Evolutionary conservation across 2,329 filamentous ascomycete species (phyloP).

Genomic region (Cytospora paraplurivora): DNA sequence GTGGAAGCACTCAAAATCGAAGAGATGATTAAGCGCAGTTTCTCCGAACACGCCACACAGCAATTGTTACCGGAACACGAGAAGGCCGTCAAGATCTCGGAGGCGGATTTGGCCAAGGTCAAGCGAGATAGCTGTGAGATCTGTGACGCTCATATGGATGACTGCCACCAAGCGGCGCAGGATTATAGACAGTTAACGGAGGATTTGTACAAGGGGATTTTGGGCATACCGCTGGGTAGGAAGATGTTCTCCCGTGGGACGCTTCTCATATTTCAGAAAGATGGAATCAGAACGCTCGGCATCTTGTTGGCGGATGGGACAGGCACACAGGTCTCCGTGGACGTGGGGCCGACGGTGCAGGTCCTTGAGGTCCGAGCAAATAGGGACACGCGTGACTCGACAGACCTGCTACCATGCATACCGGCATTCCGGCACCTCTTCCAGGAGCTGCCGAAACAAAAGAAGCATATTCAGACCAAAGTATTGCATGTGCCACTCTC

Average conservation of each 20-base stretch:
- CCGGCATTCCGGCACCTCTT: constrained; percentile 69
- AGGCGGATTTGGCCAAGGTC: constrained; percentile 87
- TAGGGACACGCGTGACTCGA: constrained; percentile 70
- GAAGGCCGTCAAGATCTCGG: constrained; percentile 87
- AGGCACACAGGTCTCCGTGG: constrained; percentile 56
- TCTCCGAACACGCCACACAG: constrained; percentile 97
- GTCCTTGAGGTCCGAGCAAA: constrained; percentile 75
- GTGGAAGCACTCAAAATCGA: constrained; percentile 98
- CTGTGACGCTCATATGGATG: constrained; percentile 79
- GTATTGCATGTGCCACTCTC: constrained; percentile 69
- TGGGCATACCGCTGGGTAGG: constrained; percentile 80
- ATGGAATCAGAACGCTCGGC: constrained; percentile 80
- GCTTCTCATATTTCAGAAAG: constrained; percentile 81
- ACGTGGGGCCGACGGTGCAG: constrained; percentile 67
- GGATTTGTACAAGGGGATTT: constrained; percentile 74
- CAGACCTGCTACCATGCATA: constrained; percentile 85
- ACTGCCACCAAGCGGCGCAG: constrained; percentile 80
- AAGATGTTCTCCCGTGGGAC: constrained; percentile 76
- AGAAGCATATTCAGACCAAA: constrained; percentile 69
- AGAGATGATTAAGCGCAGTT: constrained; percentile 99
- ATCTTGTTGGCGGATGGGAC: constrained; percentile 78
- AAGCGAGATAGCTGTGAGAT: constrained; percentile 81
- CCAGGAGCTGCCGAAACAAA: constrained; percentile 65
- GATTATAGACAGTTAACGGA: constrained; percentile 77
- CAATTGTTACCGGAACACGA: constrained; percentile 93